These are phyloP conservation scores for Neurospora sp. DNA, from an alignment of 495 filamentous ascomycete genomes.

Conservation along the genomic window DNA sequence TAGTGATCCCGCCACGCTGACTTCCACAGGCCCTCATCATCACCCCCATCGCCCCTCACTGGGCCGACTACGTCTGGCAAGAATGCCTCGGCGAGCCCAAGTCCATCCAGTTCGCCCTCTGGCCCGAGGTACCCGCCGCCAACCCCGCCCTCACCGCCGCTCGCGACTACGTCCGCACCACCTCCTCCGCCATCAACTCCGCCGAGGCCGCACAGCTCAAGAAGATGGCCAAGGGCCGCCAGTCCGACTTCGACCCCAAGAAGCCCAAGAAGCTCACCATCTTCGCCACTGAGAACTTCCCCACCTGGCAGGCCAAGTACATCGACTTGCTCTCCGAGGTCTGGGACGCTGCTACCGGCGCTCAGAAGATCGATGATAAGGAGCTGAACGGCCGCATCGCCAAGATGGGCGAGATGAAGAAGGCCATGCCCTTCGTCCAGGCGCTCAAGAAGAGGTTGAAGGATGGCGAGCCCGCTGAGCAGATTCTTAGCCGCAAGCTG, in stretches of 20 bases:
- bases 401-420: conserved; percentile 84
- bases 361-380: conserved; percentile 62
- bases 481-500: conserved; percentile 71
- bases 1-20: too few species aligned
- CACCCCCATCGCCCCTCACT: conserved; percentile 79
- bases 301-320: conserved; percentile 84
- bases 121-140: conserved; percentile 58
- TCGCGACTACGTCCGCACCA: conserved; percentile 67
- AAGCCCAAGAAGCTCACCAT: conserved; percentile 87
- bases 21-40: conserved; percentile 25
- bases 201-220: conserved; percentile 72
- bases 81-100: conserved; percentile 69
- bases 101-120: conserved; percentile 71
- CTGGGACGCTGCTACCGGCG: conserved; percentile 30
- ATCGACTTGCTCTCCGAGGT: conserved; percentile 66
- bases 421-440: conserved; percentile 96
- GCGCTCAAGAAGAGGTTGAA: conserved; percentile 69
- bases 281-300: conserved; percentile 66
- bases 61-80: conserved; percentile 87
- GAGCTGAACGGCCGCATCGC: conserved; percentile 59
- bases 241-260: conserved; percentile 70
- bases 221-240: conserved; percentile 85
- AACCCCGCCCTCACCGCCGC: conserved; percentile 59
- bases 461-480: conserved; percentile 43
- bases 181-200: conserved; percentile 69